Conservation (phyloP, 2,329 filamentous ascomycete genomes). For the Triangularia setosa region DNA sequence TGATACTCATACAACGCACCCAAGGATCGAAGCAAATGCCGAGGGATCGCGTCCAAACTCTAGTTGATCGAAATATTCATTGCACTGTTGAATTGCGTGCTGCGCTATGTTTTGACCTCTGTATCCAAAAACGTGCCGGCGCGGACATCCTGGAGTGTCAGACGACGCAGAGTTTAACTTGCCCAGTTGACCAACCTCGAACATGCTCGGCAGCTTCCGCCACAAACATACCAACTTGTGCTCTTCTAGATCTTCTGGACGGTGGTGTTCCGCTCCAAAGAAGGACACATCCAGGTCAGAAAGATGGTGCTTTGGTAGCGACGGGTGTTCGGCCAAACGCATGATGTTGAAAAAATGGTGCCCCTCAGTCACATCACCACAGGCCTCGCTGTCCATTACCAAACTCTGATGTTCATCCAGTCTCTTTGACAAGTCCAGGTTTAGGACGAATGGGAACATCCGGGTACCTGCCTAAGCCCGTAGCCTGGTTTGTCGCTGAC, state of each 20-base stretch:
- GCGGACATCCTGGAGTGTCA: background rate
- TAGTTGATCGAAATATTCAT: background rate
- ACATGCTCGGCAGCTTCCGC: constrained; percentile 1
- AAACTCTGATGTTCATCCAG: background rate
- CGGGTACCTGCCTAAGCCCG: background rate
- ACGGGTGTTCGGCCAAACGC: background rate
- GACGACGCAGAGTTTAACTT: background rate
- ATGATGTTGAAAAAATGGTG: background rate
- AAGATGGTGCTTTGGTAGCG: background rate
- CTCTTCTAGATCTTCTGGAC: background rate
- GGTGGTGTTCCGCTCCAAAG: background rate
- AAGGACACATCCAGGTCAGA: background rate
- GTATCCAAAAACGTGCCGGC: background rate
- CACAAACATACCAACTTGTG: background rate
- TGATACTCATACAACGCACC: background rate
- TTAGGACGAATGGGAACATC: background rate
- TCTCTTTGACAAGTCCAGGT: background rate
- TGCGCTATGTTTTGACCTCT: background rate
- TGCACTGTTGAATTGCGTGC: background rate
- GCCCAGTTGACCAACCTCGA: background rate
- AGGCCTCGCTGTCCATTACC: background rate
- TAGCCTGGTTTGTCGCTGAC: background rate
- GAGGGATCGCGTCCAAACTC: background rate
- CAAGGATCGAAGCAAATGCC: background rate
- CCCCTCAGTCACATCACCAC: background rate